Percentiles rank a stretch among this genome's conserved stretches.
These are phyloP conservation scores for Suillus americanus DNA, from an alignment of 768 basidiomycete genomes.

Conservation along the genomic window DNA sequence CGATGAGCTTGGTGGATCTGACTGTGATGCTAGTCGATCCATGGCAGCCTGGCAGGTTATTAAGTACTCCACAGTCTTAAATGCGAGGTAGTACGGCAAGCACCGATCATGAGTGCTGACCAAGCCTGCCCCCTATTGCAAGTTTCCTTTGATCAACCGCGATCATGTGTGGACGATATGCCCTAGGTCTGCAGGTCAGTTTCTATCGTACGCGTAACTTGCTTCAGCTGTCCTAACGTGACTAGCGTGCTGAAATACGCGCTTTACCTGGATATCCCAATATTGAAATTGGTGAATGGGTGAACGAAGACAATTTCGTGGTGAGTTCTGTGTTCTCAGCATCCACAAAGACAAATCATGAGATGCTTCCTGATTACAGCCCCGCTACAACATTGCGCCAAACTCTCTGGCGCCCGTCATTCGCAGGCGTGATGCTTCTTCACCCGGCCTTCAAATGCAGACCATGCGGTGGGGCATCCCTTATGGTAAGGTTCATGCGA, in stretches of 20 bases:
- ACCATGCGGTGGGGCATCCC: constrained; percentile 93
- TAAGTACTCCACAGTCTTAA: too few species aligned
- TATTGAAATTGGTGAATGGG: constrained; percentile 56
- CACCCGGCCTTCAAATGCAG: constrained; percentile 54
- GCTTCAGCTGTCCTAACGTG: neutral
- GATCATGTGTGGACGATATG: constrained; percentile 65
- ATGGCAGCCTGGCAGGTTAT: neutral
- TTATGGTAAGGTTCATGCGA: constrained; percentile 52
- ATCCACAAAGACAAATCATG: neutral
- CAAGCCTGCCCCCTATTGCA: neutral
- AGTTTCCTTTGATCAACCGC: neutral
- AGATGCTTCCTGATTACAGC: constrained; percentile 19
- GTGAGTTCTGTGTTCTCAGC: constrained; percentile 27
- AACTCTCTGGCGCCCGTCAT: constrained; percentile 78
- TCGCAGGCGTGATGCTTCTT: constrained; percentile 36
- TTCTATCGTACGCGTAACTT: neutral
- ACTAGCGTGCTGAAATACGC: constrained; percentile 26
- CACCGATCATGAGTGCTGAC: neutral
- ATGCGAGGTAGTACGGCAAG: neutral
- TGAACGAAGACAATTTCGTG: constrained; percentile 56
- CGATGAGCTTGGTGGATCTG: neutral
- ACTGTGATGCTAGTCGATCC: neutral
- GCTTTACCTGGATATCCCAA: constrained; percentile 42
- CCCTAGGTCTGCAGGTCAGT: constrained; percentile 49
- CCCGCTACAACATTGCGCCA: constrained; percentile 84